Evolutionary conservation across 2,329 filamentous ascomycete species (phyloP).

Genomic region (Ceratocystis colombiana): DNA sequence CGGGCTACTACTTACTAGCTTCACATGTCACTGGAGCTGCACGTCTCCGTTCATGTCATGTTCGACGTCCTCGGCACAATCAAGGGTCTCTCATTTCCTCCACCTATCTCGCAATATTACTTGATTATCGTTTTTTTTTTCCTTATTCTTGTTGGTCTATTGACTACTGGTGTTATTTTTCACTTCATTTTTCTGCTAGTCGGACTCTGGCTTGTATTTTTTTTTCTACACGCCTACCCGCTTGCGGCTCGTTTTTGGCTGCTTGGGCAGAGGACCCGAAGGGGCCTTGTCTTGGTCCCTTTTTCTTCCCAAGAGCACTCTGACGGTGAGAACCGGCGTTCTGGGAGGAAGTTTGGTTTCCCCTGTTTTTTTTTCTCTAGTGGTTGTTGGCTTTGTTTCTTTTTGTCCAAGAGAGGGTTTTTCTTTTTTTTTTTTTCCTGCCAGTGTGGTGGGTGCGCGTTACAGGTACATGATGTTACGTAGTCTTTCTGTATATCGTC

Average conservation of each 20-base stretch:
- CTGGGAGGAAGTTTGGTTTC: neutral
- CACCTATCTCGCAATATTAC: too few relatives aligned
- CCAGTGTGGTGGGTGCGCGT: too few relatives aligned
- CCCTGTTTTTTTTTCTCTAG: neutral
- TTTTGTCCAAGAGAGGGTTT: neutral
- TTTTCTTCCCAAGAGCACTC: neutral
- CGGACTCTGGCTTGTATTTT: neutral
- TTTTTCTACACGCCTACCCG: neutral
- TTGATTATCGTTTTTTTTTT: too few relatives aligned
- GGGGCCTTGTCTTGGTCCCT: neutral
- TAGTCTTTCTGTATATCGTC: too few relatives aligned
- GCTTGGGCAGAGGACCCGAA: too few relatives aligned
- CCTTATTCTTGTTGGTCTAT: neutral
- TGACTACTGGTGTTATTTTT: neutral
- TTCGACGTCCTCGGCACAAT: too few relatives aligned
- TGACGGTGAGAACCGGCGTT: neutral
- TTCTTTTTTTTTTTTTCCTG: neutral
- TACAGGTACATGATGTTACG: too few relatives aligned
- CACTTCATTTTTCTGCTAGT: neutral
- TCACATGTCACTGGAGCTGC: too few relatives aligned
- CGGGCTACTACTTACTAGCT: too few relatives aligned
- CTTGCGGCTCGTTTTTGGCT: conserved; percentile 1
- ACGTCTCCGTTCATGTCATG: too few relatives aligned
- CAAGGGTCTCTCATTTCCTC: too few relatives aligned
- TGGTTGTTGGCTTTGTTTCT: neutral